A percentile compares a stretch with the other conserved stretches of the same genome.
Evolutionary conservation across 495 filamentous ascomycete genomes (phyloP).

Genomic region (Penicillium tannophilum): DNA sequence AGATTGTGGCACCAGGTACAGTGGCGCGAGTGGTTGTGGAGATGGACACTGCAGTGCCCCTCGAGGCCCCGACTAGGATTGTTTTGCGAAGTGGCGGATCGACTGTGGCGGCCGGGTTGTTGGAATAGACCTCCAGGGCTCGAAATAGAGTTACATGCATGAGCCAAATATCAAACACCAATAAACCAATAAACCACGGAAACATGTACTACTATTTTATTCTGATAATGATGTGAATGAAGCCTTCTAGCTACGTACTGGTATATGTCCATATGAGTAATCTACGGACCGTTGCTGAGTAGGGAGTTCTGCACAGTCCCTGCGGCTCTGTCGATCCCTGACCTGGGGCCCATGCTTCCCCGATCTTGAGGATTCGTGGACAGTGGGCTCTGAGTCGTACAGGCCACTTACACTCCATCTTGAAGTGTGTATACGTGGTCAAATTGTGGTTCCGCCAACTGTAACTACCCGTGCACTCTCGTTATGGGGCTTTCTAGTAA

Average conservation of each 20-base stretch:
- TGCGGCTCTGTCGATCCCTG: slow-evolving; percentile 22
- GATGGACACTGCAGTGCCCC: slow-evolving; percentile 71
- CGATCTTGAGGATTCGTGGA: not conserved
- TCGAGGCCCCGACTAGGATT: slow-evolving; percentile 76
- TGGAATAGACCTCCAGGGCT: slow-evolving; percentile 56
- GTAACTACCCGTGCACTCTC: not conserved
- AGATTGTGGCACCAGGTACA: slow-evolving; percentile 71
- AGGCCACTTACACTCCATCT: not conserved
- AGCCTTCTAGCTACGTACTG: no score
- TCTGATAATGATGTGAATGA: no score
- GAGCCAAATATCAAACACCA: not conserved
- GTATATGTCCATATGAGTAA: no score
- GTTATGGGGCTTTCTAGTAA: not conserved
- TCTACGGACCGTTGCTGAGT: not conserved
- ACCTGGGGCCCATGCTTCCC: slow-evolving; percentile 8
- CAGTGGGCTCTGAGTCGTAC: not conserved
- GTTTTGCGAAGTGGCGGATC: slow-evolving; percentile 79
- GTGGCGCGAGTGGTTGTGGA: slow-evolving; percentile 70
- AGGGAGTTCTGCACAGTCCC: not conserved
- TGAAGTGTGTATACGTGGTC: not conserved
- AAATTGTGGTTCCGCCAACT: not conserved
- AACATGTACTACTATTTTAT: not conserved
- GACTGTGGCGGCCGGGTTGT: slow-evolving; percentile 83
- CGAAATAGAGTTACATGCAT: not conserved
- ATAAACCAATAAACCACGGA: no score